Conservation (phyloP, 2,329 filamentous ascomycete genomes). For the Colletotrichum godetiae region DNA sequence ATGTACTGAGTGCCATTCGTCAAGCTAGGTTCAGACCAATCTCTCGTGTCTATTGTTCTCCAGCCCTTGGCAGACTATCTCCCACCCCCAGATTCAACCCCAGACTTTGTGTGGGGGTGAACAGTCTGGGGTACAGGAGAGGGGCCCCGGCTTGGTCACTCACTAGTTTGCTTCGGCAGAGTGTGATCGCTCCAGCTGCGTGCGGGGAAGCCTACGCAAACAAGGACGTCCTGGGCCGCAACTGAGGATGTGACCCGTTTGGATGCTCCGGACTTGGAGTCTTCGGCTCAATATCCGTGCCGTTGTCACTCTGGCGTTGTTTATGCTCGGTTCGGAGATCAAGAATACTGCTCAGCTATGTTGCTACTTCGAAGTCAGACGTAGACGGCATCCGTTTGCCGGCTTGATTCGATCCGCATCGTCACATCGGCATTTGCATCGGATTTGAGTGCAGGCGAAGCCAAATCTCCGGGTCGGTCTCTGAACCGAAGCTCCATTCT, state of each 20-base stretch:
- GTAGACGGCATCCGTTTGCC: background rate
- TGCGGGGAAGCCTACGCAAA: conserved; percentile 17
- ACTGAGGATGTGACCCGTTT: background rate
- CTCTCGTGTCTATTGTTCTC: background rate
- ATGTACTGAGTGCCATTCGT: conserved; percentile 2
- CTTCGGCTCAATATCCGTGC: conserved; percentile 17
- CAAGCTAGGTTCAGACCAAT: background rate
- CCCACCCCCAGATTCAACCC: background rate
- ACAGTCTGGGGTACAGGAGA: conserved; percentile 5
- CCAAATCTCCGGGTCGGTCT: background rate
- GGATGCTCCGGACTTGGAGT: background rate
- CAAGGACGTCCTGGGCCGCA: background rate
- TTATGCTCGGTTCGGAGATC: conserved; percentile 13
- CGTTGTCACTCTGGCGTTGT: background rate
- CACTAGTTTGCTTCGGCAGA: conserved; percentile 6
- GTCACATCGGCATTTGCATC: background rate
- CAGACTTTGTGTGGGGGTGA: conserved; percentile 7
- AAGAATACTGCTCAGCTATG: background rate
- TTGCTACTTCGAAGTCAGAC: accelerated
- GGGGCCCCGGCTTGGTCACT: conserved; percentile 19
- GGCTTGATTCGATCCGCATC: background rate
- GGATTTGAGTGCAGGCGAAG: background rate
- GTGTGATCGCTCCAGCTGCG: background rate
- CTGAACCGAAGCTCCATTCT: background rate
- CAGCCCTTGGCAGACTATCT: background rate